Conservation (phyloP, 2,329 filamentous ascomycete species). For the Atkinsonella hypoxylon region DNA sequence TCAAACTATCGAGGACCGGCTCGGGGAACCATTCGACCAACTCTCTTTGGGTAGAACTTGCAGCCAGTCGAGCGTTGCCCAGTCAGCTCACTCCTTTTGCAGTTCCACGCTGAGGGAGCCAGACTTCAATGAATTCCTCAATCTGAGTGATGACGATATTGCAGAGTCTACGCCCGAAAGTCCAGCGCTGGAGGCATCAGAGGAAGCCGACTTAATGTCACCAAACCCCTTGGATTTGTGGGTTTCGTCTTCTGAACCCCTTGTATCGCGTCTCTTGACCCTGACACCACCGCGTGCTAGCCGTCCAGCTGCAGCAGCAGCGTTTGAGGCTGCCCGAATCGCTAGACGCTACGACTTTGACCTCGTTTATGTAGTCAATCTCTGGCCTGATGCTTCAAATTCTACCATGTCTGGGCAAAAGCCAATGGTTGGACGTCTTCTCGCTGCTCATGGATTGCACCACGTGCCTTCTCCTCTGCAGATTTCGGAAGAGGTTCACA, state of each 20-base stretch:
- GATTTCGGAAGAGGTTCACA: constrained; percentile 37
- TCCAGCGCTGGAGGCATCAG: constrained; percentile 5
- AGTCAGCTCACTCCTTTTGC: constrained; percentile 17
- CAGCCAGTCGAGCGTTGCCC: constrained; percentile 20
- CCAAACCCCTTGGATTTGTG: constrained; percentile 13
- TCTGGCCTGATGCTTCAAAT: constrained; percentile 34
- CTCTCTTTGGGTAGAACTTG: constrained; percentile 14
- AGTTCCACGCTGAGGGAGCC: constrained; percentile 36
- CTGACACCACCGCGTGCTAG: constrained; percentile 32
- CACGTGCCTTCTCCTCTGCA: constrained; percentile 39
- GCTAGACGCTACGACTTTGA: constrained; percentile 45
- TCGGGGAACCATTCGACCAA: constrained; percentile 15
- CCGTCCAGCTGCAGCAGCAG: constrained; percentile 33
- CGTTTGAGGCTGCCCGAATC: constrained; percentile 42
- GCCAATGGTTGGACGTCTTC: constrained; percentile 35
- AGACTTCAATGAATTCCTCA: constrained; percentile 40
- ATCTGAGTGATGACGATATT: constrained; percentile 45
- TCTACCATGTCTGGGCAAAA: constrained; percentile 8
- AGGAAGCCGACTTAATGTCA: background rate
- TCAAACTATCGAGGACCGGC: constrained; percentile 15
- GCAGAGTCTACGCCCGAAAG: constrained; percentile 29
- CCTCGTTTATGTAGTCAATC: constrained; percentile 45
- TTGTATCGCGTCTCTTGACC: constrained; percentile 25
- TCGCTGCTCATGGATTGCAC: constrained; percentile 42
- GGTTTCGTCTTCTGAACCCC: constrained; percentile 12